These are phyloP conservation scores for Aegilops umbellulata DNA, from an alignment of 176 grass and related monocot species.

Conservation along the genomic window DNA sequence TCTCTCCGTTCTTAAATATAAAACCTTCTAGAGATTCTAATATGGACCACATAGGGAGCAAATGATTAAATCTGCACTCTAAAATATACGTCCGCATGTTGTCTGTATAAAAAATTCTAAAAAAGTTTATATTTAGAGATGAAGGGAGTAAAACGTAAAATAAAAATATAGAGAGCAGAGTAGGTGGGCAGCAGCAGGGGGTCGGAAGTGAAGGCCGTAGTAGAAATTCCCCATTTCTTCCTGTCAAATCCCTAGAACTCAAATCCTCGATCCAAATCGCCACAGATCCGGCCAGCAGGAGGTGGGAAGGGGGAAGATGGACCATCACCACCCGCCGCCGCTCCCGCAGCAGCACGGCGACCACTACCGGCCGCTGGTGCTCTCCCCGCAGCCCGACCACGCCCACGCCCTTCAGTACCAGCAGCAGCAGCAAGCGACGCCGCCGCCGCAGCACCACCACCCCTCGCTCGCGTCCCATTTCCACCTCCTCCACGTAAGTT, in stretches of 20 bases:
- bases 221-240: not conserved
- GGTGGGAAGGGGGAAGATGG: conserved; percentile 16
- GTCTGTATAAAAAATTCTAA: too few relatives aligned
- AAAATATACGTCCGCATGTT: too few relatives aligned
- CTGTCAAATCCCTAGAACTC: not conserved
- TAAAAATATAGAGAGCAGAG: too few relatives aligned
- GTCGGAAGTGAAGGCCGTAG: too few relatives aligned
- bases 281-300: not conserved
- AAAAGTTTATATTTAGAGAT: too few relatives aligned
- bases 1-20: too few relatives aligned
- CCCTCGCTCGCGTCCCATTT: conserved; percentile 56
- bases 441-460: conserved; percentile 43
- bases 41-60: fast-evolving
- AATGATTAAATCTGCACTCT: too few relatives aligned
- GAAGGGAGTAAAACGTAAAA: too few relatives aligned
- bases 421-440: conserved; percentile 6
- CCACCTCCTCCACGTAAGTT: conserved; percentile 58
- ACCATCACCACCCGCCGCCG: conserved; percentile 31
- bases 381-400: conserved; percentile 45
- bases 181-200: too few relatives aligned
- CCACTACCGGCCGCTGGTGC: conserved; percentile 35
- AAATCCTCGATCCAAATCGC: not conserved
- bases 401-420: conserved; percentile 37
- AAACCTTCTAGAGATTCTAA: too few relatives aligned
- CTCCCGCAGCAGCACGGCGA: conserved; percentile 33